Percentiles rank a stretch among this genome's conserved stretches.
Conservation (phyloP, 2,329 filamentous ascomycete species). For the Trichoderma citrinoviride region DNA sequence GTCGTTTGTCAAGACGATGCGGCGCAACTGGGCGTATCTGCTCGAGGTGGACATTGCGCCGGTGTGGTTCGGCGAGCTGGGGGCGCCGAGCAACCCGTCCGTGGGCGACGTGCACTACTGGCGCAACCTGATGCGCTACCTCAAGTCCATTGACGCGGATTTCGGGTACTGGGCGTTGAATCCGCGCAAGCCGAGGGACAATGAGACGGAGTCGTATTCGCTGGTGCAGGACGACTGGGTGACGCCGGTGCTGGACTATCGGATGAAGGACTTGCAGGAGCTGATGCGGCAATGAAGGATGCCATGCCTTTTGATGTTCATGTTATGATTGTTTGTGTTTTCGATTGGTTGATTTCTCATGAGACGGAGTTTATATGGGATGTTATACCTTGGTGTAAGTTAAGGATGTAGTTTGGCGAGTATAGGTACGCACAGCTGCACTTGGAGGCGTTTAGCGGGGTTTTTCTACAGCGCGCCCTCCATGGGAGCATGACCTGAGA, state of each 20-base stretch:
- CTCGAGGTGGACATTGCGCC: slow-evolving; percentile 47
- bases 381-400: background rate
- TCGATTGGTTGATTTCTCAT: background rate
- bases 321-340: background rate
- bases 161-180: slow-evolving; percentile 72
- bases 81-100: slow-evolving; percentile 52
- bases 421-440: background rate
- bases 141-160: slow-evolving; percentile 58
- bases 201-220: slow-evolving; percentile 59
- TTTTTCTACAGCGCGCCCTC: background rate
- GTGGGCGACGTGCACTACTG: slow-evolving; percentile 63
- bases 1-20: slow-evolving; percentile 63
- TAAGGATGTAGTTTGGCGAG: slow-evolving; percentile 7
- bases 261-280: slow-evolving; percentile 59
- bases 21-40: slow-evolving; percentile 64
- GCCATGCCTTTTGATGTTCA: background rate
- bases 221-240: slow-evolving; percentile 63
- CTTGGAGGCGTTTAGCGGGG: background rate
- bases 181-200: slow-evolving; percentile 59
- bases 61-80: slow-evolving; percentile 69
- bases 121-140: slow-evolving; percentile 59
- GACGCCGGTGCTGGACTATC: slow-evolving; percentile 60
- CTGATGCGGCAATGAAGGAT: slow-evolving; percentile 39
- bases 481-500: too few species aligned
- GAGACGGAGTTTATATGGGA: slow-evolving; percentile 1